Evolutionary conservation across 495 filamentous ascomycete species (phyloP).

Genomic region (Penicillium desertorum): DNA sequence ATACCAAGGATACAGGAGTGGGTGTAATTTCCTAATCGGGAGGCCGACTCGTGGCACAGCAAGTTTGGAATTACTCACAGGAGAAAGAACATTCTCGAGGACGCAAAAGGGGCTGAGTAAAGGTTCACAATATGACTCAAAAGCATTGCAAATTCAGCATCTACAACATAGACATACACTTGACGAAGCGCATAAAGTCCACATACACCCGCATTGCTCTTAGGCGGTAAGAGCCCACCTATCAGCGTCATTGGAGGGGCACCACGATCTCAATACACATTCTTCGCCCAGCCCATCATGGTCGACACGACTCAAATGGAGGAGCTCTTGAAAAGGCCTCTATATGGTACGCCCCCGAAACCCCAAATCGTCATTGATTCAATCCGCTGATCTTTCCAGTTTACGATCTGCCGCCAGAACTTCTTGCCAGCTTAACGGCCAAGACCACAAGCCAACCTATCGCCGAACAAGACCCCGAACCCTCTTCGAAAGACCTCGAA

Average conservation of each 20-base stretch:
- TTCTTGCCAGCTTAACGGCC: slow-evolving; percentile 66
- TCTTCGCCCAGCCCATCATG: slow-evolving; percentile 22
- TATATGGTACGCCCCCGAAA: slow-evolving; percentile 51
- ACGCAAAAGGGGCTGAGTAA: slow-evolving; percentile 1
- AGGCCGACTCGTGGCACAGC: slow-evolving; percentile 7
- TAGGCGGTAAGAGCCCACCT: slow-evolving; percentile 25
- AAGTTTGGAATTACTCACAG: neutral
- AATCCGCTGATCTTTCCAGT: slow-evolving; percentile 51
- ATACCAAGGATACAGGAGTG: neutral
- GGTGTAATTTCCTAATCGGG: slow-evolving; percentile 2
- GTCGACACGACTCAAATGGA: slow-evolving; percentile 33
- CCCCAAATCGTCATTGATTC: neutral
- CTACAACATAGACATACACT: slow-evolving; percentile 2
- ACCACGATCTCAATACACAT: slow-evolving; percentile 13
- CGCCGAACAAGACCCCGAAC: slow-evolving; percentile 25
- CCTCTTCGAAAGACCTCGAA: slow-evolving; percentile 22
- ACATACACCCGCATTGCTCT: slow-evolving; percentile 8
- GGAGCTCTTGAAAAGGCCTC: slow-evolving; percentile 59
- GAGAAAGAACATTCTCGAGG: neutral
- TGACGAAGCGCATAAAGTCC: neutral
- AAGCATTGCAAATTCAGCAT: neutral
- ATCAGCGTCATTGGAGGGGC: slow-evolving; percentile 28
- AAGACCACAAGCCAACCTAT: slow-evolving; percentile 48
- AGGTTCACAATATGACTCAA: neutral
- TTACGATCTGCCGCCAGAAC: slow-evolving; percentile 79